Conservation (phyloP, 2,329 filamentous ascomycete genomes). For the Verticillium albo-atrum region DNA sequence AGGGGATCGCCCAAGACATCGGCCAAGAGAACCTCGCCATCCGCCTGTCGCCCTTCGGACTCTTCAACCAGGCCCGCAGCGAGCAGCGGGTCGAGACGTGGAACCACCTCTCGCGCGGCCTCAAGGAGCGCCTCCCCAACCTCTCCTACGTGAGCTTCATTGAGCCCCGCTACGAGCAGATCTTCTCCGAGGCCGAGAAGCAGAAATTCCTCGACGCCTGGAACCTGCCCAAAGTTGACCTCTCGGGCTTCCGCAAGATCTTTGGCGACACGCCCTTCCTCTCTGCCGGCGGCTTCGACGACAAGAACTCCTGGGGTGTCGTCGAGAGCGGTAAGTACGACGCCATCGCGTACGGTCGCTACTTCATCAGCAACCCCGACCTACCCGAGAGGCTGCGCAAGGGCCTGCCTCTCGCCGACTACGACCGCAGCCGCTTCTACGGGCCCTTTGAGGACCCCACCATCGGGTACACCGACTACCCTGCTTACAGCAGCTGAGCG, state of each 20-base stretch:
- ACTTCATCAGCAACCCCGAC: constrained; percentile 46
- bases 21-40: constrained; percentile 41
- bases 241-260: constrained; percentile 44
- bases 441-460: constrained; percentile 28
- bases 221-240: constrained; percentile 38
- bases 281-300: constrained; percentile 49
- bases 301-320: constrained; percentile 44
- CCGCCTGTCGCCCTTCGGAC: constrained; percentile 41
- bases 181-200: constrained; percentile 43
- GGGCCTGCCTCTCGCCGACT: constrained; percentile 31
- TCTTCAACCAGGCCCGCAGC: constrained; percentile 47
- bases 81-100: constrained; percentile 49
- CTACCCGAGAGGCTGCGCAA: constrained; percentile 36
- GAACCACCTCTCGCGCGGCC: constrained; percentile 40
- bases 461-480: constrained; percentile 31
- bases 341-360: constrained; percentile 39
- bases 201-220: constrained; percentile 42
- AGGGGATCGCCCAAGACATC: constrained; percentile 33
- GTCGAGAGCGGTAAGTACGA: constrained; percentile 37
- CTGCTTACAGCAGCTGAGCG: constrained; percentile 4
- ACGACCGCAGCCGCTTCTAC: constrained; percentile 41
- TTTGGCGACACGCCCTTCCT: constrained; percentile 50
- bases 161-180: constrained; percentile 51
- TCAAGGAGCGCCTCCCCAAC: constrained; percentile 37
- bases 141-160: constrained; percentile 53